Percentiles rank a stretch among this genome's conserved stretches.
phyloP scores from a whole-genome alignment of 768 basidiomycete genomes.

The Leccinum uliginosum region DNA sequence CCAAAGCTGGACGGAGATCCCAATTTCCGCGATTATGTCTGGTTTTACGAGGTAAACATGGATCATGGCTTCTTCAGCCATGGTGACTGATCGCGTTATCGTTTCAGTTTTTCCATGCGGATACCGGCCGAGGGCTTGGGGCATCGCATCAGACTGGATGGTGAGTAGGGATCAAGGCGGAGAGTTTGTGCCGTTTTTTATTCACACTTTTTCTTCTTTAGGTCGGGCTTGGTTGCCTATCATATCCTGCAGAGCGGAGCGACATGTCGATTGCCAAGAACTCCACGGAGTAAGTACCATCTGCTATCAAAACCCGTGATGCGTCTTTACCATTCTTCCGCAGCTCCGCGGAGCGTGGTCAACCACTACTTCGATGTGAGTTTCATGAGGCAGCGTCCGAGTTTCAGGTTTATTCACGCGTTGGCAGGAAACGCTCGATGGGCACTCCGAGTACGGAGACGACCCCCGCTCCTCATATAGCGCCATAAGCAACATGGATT shows the following conservation, averaged over 20 bases:
- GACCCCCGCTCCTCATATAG: slow-evolving; percentile 62
- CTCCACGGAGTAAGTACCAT: slow-evolving; percentile 75
- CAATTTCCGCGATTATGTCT: slow-evolving; percentile 94
- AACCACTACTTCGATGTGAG: slow-evolving; percentile 93
- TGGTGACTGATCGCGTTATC: background rate
- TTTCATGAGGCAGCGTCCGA: slow-evolving; percentile 2
- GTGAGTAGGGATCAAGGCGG: slow-evolving; percentile 36
- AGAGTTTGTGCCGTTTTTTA: background rate
- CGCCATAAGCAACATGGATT: slow-evolving; percentile 52
- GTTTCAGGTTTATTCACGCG: slow-evolving; percentile 1
- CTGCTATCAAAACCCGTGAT: background rate
- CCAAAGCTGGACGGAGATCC: slow-evolving; percentile 86
- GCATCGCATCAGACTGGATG: slow-evolving; percentile 99
- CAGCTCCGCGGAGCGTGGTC: slow-evolving; percentile 83
- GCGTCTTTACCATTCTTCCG: slow-evolving; percentile 5
- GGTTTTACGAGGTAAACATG: slow-evolving; percentile 93
- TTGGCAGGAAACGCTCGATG: slow-evolving; percentile 67
- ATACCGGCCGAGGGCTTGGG: slow-evolving; percentile 87
- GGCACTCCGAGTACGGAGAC: slow-evolving; percentile 69
- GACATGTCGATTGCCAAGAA: slow-evolving; percentile 86
- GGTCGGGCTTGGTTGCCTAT: slow-evolving; percentile 87
- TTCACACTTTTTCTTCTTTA: slow-evolving; percentile 22
- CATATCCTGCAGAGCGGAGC: slow-evolving; percentile 89
- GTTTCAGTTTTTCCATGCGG: slow-evolving; percentile 87
- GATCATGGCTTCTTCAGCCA: background rate